phyloP scores from a whole-genome alignment of 2,329 filamentous ascomycete genomes.

The Stagonosporopsis tanaceti region DNA sequence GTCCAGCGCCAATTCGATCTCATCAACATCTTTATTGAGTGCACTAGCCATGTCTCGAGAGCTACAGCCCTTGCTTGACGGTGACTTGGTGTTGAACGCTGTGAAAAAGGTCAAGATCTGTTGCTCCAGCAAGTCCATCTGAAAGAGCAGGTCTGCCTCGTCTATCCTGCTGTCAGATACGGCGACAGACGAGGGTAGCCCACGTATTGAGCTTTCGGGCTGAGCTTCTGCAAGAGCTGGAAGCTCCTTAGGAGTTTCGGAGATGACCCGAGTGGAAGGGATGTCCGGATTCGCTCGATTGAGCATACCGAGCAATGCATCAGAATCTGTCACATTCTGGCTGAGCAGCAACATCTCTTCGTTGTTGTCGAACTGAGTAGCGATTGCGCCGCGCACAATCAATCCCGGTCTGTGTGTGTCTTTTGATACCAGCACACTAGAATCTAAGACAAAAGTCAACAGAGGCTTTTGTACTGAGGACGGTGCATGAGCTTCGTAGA shows the following conservation, averaged over 20 bases:
- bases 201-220: background rate
- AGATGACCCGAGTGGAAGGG: conserved; percentile 28
- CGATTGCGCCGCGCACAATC: conserved; percentile 5
- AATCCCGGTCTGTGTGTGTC: conserved; percentile 12
- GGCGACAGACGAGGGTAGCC: background rate
- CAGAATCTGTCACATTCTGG: conserved; percentile 2
- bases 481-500: conserved; percentile 22
- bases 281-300: conserved; percentile 9
- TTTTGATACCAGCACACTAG: conserved; percentile 6
- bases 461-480: conserved; percentile 20
- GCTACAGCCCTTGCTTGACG: background rate
- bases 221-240: background rate
- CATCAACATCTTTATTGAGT: conserved; percentile 1
- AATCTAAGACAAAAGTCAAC: conserved; percentile 19
- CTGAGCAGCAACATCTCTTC: conserved; percentile 19
- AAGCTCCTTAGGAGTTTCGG: conserved; percentile 19
- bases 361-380: background rate
- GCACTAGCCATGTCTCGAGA: background rate
- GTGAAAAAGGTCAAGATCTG: conserved; percentile 6
- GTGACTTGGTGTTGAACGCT: background rate
- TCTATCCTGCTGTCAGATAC: background rate
- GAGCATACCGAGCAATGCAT: conserved; percentile 14
- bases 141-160: conserved; percentile 5
- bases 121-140: conserved; percentile 14
- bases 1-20: conserved; percentile 7